Evolutionary conservation across 208 protist genomes (phyloP).

Genomic region (Kentomonas sorsogonicus): DNA sequence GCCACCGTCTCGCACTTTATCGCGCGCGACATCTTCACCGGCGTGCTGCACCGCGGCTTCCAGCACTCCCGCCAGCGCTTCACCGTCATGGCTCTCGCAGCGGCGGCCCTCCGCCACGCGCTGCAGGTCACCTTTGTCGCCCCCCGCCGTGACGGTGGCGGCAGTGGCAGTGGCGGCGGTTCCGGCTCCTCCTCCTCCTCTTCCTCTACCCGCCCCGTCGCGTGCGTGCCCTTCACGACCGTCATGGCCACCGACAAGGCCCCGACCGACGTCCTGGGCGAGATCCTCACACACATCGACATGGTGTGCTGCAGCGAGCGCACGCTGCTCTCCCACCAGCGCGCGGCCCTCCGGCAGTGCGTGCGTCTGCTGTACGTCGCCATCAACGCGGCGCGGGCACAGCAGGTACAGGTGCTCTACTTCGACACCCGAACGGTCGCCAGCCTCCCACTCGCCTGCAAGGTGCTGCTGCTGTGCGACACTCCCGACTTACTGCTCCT

Average conservation of each 20-base stretch:
- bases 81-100: conserved; percentile 64
- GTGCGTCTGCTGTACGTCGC: conserved; percentile 56
- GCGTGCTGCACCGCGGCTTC: conserved; percentile 57
- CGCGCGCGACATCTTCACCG: conserved; percentile 67
- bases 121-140: conserved; percentile 42
- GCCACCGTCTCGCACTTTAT: conserved; percentile 64
- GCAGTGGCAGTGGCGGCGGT: too few species aligned
- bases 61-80: conserved; percentile 41
- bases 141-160: too few species aligned
- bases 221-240: conserved; percentile 43
- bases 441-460: conserved; percentile 47
- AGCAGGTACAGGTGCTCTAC: conserved; percentile 47
- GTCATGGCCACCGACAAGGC: conserved; percentile 72
- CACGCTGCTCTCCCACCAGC: conserved; percentile 57
- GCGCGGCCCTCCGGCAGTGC: conserved; percentile 67
- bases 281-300: conserved; percentile 45
- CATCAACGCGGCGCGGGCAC: conserved; percentile 42
- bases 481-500: too few species aligned
- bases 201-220: too few species aligned
- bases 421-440: conserved; percentile 71
- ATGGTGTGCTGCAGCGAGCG: conserved; percentile 32
- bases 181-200: too few species aligned
- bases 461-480: conserved; percentile 39
- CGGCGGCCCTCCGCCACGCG: conserved; percentile 56
- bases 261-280: conserved; percentile 70